These are phyloP conservation scores for Wilcoxina mikolae DNA, from an alignment of 495 filamentous ascomycete species.

Conservation along the genomic window DNA sequence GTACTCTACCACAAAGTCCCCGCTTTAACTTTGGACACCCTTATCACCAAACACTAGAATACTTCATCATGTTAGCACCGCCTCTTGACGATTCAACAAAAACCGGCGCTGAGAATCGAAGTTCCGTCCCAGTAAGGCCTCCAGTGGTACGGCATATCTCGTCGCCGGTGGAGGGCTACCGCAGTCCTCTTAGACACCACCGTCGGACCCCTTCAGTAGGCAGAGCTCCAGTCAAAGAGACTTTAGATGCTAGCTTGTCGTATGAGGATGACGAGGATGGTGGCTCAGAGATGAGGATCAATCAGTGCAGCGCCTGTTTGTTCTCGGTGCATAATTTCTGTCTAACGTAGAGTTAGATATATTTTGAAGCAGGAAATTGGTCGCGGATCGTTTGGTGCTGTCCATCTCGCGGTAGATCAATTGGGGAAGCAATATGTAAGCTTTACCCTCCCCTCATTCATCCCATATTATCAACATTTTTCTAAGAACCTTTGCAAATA, in stretches of 20 bases:
- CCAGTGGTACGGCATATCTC: no score
- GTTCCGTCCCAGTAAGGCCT: no score
- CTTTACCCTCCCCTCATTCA: slow-evolving; percentile 5
- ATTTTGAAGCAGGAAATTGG: slow-evolving; percentile 91
- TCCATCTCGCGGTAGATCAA: slow-evolving; percentile 82
- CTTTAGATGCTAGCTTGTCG: slow-evolving; percentile 72
- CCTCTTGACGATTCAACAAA: no score
- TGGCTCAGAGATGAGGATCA: slow-evolving; percentile 34
- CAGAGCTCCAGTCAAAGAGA: slow-evolving; percentile 46
- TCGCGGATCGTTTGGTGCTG: slow-evolving; percentile 84
- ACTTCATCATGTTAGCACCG: no score
- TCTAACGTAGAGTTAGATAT: slow-evolving; percentile 55
- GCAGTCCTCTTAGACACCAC: slow-evolving; percentile 62
- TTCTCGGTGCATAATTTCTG: not conserved
- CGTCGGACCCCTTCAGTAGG: slow-evolving; percentile 48
- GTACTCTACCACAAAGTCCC: no score
- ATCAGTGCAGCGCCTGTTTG: slow-evolving; percentile 15
- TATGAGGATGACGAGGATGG: slow-evolving; percentile 79
- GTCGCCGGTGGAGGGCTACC: no score
- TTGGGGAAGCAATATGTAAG: slow-evolving; percentile 86
- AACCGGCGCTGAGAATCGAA: no score
- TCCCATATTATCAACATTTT: not conserved
- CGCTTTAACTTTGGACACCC: no score
- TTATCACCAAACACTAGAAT: no score
- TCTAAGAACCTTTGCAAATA: not conserved